Evolutionary conservation across 169 alveolate species (phyloP).

Genomic region (Cryptosporidium xiaoi): DNA sequence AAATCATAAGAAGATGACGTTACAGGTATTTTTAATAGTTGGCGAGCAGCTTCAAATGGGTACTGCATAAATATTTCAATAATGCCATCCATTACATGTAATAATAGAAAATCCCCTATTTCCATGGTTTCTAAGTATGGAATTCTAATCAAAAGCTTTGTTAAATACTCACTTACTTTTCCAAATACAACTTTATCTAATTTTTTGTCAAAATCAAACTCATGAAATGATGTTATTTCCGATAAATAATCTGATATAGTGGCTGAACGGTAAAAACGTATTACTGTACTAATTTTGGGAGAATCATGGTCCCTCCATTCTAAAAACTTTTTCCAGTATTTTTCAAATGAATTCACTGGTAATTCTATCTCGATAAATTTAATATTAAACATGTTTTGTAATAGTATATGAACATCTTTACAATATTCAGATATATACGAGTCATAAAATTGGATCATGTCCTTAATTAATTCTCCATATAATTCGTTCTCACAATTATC

Average conservation of each 20-base stretch:
- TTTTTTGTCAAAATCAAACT: neutral
- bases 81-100: slow-evolving; percentile 41
- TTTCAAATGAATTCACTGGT: slow-evolving; percentile 28
- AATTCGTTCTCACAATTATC: neutral
- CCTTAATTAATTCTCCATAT: slow-evolving; percentile 27
- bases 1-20: slow-evolving; percentile 53
- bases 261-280: slow-evolving; percentile 54
- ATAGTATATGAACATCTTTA: slow-evolving; percentile 4
- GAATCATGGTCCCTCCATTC: slow-evolving; percentile 36
- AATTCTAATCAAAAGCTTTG: slow-evolving; percentile 17
- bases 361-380: neutral
- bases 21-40: slow-evolving; percentile 41
- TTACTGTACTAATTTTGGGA: slow-evolving; percentile 44
- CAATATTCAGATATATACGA: slow-evolving; percentile 20
- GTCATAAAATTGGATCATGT: slow-evolving; percentile 23
- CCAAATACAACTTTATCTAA: slow-evolving; percentile 18
- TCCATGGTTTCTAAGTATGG: slow-evolving; percentile 31
- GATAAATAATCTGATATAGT: slow-evolving; percentile 29
- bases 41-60: slow-evolving; percentile 69
- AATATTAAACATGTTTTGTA: neutral
- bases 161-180: slow-evolving; percentile 22
- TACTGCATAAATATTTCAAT: slow-evolving; percentile 29
- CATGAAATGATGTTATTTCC: slow-evolving; percentile 9
- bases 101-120: slow-evolving; percentile 12
- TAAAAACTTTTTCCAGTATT: slow-evolving; percentile 43